phyloP scores from a whole-genome alignment of 768 basidiomycete genomes.

The Hygrophorus russula region DNA sequence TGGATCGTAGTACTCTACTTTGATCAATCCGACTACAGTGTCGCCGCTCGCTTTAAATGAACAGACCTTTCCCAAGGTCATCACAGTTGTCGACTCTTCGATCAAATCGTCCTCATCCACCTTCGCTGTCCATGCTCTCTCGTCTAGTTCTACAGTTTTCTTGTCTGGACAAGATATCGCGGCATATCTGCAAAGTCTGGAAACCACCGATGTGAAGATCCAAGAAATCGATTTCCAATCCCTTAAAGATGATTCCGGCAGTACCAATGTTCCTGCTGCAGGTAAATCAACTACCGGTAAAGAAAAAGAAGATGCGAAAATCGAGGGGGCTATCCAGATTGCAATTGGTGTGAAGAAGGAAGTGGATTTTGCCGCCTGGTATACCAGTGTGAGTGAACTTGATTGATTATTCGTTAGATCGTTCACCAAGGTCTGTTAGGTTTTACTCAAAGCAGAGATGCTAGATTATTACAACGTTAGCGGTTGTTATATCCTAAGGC shows the following conservation, averaged over 20 bases:
- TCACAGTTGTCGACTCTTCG: slow-evolving; percentile 68
- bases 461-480: slow-evolving; percentile 98
- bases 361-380: slow-evolving; percentile 90
- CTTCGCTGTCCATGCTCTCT: slow-evolving; percentile 69
- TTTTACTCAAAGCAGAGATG: slow-evolving; percentile 98
- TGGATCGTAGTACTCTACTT: slow-evolving; percentile 4
- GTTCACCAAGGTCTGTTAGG: slow-evolving; percentile 33
- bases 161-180: slow-evolving; percentile 68
- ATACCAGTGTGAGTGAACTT: slow-evolving; percentile 59
- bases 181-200: slow-evolving; percentile 60
- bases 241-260: slow-evolving; percentile 33
- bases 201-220: slow-evolving; percentile 52
- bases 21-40: slow-evolving; percentile 34
- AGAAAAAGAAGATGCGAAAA: slow-evolving; percentile 68
- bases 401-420: neutral
- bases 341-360: slow-evolving; percentile 95
- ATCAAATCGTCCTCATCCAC: slow-evolving; percentile 57
- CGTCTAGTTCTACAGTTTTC: slow-evolving; percentile 65
- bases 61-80: slow-evolving; percentile 55
- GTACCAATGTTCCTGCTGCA: slow-evolving; percentile 23
- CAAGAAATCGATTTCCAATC: slow-evolving; percentile 65
- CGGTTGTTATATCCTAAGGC: slow-evolving; percentile 97
- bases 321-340: slow-evolving; percentile 83
- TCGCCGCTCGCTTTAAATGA: slow-evolving; percentile 68
- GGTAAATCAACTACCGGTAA: slow-evolving; percentile 27